Conservation (phyloP, 2,329 filamentous ascomycete species). For the Fusarium sp. region DNA sequence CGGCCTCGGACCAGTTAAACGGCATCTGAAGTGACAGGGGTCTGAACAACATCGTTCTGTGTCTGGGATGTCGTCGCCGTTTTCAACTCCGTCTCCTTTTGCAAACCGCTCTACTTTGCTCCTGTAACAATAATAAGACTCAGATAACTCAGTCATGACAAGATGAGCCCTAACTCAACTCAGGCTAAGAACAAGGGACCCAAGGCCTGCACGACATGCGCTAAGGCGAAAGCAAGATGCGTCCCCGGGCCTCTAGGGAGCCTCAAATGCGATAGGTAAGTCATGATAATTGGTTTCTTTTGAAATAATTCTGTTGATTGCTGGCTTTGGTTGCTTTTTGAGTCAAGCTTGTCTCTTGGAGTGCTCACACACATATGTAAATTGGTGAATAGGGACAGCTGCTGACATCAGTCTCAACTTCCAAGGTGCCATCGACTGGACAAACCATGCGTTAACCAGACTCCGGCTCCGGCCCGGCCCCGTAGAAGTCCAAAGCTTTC, state of each 20-base stretch:
- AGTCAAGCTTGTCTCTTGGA: background rate
- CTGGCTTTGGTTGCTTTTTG: background rate
- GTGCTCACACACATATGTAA: constrained; percentile 1
- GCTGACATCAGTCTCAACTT: constrained; percentile 15
- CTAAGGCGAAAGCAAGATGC: constrained; percentile 64
- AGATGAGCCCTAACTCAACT: constrained; percentile 32
- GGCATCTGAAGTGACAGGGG: constrained; percentile 27
- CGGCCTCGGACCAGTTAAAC: constrained; percentile 32
- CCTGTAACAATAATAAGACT: constrained; percentile 8
- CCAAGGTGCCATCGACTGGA: constrained; percentile 59
- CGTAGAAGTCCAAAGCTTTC: constrained; percentile 61
- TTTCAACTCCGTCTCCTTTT: constrained; percentile 38
- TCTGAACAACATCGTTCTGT: constrained; percentile 11
- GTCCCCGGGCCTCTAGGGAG: constrained; percentile 54
- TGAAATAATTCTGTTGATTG: background rate
- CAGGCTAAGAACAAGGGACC: constrained; percentile 55
- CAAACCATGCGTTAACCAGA: constrained; percentile 60
- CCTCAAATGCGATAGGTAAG: constrained; percentile 61
- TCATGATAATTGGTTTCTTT: constrained; percentile 18
- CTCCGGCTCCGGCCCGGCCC: constrained; percentile 59
- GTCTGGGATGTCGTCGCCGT: constrained; percentile 28
- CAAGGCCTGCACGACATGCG: constrained; percentile 62
- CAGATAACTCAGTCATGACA: constrained; percentile 28
- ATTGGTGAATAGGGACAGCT: constrained; percentile 12
- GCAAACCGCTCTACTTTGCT: constrained; percentile 28